A percentile compares a stretch with the other conserved stretches of the same genome.
Evolutionary conservation across 2,329 filamentous ascomycete genomes (phyloP).

Genomic region (Penicillium thymicola): DNA sequence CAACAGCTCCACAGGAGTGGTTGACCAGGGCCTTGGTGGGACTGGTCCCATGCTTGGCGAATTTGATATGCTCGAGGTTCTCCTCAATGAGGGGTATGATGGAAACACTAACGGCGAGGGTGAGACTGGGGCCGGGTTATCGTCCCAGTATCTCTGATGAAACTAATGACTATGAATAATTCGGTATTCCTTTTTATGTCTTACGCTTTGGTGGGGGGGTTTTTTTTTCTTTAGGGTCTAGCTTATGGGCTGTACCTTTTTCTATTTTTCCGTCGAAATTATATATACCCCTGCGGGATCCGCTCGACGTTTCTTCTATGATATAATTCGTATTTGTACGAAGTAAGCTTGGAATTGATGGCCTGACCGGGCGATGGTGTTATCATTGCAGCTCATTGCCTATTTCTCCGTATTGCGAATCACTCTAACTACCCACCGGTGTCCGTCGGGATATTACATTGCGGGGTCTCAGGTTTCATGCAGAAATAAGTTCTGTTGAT

Average conservation of each 20-base stretch:
- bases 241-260: not conserved
- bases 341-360: not conserved
- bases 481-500: not conserved
- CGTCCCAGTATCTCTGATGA: constrained; percentile 29
- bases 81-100: constrained; percentile 44
- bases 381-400: not conserved
- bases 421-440: constrained; percentile 6
- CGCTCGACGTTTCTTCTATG: constrained; percentile 10
- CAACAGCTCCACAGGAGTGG: constrained; percentile 44
- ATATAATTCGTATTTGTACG: not conserved
- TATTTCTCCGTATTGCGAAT: not conserved
- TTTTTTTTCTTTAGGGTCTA: not conserved
- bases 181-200: not conserved
- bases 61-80: constrained; percentile 49
- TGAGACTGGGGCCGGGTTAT: constrained; percentile 16
- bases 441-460: constrained; percentile 17
- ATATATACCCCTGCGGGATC: constrained; percentile 21
- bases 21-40: constrained; percentile 56
- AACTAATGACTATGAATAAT: not conserved
- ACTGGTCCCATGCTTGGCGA: constrained; percentile 61
- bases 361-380: not conserved
- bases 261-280: not conserved
- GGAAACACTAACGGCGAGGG: constrained; percentile 24
- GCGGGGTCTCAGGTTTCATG: constrained; percentile 8
- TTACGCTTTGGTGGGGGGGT: not conserved